phyloP scores from a whole-genome alignment of 2,329 filamentous ascomycete genomes.

The Botryosphaeria dothidea region DNA sequence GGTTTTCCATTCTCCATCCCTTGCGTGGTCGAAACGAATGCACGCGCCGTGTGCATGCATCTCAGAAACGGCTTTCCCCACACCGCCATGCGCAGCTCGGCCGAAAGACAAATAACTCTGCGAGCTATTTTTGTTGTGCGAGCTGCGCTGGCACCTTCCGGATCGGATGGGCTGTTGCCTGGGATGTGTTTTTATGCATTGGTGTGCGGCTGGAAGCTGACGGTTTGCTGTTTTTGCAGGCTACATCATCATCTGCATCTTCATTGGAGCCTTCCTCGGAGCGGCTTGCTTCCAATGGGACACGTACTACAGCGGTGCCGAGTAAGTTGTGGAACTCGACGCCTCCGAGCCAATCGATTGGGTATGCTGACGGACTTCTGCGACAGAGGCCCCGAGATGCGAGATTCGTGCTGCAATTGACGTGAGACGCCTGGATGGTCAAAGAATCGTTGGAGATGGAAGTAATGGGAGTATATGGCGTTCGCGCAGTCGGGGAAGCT shows the following conservation, averaged over 20 bases:
- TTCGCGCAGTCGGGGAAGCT: too few species aligned
- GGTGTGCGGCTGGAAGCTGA: neutral
- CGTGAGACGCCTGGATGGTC: neutral
- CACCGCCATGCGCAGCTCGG: too few species aligned
- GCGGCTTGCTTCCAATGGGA: slow-evolving; percentile 75
- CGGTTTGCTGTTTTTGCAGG: slow-evolving; percentile 21
- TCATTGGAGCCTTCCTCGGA: slow-evolving; percentile 74
- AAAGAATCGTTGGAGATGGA: too few species aligned
- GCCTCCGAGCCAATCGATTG: neutral
- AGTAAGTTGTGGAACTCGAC: neutral
- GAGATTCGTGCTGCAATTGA: slow-evolving; percentile 13
- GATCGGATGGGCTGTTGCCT: too few species aligned
- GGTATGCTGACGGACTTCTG: neutral
- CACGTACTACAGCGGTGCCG: slow-evolving; percentile 30
- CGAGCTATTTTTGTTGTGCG: too few species aligned
- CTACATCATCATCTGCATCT: slow-evolving; percentile 79
- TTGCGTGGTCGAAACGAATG: too few species aligned
- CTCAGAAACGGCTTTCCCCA: neutral
- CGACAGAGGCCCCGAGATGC: slow-evolving; percentile 3
- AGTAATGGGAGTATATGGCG: too few species aligned
- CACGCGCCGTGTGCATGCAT: too few species aligned
- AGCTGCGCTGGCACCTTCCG: too few species aligned
- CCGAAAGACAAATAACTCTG: too few species aligned
- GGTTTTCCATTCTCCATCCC: neutral
- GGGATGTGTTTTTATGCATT: neutral